Evolutionary conservation across 495 filamentous ascomycete species (phyloP).

Genomic region (Niebla homalea): DNA sequence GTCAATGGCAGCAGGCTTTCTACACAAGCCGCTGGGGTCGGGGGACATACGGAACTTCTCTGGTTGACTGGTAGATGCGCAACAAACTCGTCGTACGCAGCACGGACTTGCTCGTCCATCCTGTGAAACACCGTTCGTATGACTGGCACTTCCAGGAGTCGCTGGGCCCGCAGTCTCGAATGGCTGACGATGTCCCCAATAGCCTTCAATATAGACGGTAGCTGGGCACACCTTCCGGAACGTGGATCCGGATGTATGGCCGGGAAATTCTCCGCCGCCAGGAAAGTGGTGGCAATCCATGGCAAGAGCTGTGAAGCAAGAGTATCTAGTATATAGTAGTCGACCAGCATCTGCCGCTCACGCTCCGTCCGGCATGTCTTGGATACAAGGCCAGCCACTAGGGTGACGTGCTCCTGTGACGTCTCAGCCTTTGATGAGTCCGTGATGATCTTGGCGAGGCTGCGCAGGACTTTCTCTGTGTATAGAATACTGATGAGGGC

Average conservation of each 20-base stretch:
- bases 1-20: slow-evolving; percentile 32
- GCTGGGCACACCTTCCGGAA: slow-evolving; percentile 18
- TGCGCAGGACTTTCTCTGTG: slow-evolving; percentile 38
- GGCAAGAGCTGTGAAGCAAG: slow-evolving; percentile 39
- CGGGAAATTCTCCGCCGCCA: background rate
- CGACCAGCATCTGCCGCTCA: slow-evolving; percentile 57
- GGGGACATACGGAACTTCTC: background rate
- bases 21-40: background rate
- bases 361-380: slow-evolving; percentile 53
- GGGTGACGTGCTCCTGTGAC: slow-evolving; percentile 53
- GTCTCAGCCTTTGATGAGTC: slow-evolving; percentile 26
- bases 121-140: background rate
- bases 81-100: background rate
- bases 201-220: slow-evolving; percentile 66
- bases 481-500: slow-evolving; percentile 56
- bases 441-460: slow-evolving; percentile 50
- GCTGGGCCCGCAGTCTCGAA: slow-evolving; percentile 55
- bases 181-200: slow-evolving; percentile 65
- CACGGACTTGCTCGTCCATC: background rate
- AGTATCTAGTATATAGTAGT: slow-evolving; percentile 61
- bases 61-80: background rate
- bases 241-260: background rate
- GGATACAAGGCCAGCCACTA: slow-evolving; percentile 54
- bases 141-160: background rate
- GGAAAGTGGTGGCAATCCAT: background rate